Evolutionary conservation across 331 rosid genomes (phyloP).

Genomic region (Erythrophleum ivorense): DNA sequence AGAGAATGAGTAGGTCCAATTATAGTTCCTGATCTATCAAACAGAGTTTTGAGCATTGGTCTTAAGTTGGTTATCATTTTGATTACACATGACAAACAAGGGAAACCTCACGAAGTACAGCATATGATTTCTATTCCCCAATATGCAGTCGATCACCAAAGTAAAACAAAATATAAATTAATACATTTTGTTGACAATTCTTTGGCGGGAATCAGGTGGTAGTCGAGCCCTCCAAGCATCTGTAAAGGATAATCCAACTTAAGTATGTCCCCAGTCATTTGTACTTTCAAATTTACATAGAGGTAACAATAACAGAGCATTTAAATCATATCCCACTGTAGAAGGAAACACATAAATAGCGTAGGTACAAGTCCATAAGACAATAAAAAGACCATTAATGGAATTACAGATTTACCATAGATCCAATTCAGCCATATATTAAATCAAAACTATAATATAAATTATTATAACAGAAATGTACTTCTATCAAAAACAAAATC

Average conservation of each 20-base stretch:
- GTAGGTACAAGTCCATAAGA: not conserved
- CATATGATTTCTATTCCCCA: too few relatives aligned
- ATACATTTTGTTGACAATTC: conserved; percentile 54
- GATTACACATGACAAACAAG: not conserved
- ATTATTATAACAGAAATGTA: too few relatives aligned
- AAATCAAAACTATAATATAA: not conserved
- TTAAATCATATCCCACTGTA: not conserved
- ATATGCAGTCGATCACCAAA: too few relatives aligned
- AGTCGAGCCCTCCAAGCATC: conserved; percentile 56
- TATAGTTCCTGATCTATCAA: not conserved
- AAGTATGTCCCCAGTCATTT: conserved; percentile 32
- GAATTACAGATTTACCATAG: not conserved
- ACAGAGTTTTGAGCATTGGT: not conserved
- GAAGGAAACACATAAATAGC: not conserved
- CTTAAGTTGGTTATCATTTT: too few relatives aligned
- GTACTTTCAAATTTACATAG: not conserved
- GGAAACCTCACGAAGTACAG: not conserved
- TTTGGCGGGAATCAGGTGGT: conserved; percentile 42
- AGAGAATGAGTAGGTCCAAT: not conserved
- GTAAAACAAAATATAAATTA: not conserved
- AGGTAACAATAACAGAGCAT: not conserved
- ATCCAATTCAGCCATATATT: not conserved
- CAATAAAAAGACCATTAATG: not conserved
- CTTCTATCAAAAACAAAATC: not conserved
- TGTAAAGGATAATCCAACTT: conserved; percentile 18